phyloP scores from a whole-genome alignment of 164 flowering plant genomes.

The Vitis rupestris region DNA sequence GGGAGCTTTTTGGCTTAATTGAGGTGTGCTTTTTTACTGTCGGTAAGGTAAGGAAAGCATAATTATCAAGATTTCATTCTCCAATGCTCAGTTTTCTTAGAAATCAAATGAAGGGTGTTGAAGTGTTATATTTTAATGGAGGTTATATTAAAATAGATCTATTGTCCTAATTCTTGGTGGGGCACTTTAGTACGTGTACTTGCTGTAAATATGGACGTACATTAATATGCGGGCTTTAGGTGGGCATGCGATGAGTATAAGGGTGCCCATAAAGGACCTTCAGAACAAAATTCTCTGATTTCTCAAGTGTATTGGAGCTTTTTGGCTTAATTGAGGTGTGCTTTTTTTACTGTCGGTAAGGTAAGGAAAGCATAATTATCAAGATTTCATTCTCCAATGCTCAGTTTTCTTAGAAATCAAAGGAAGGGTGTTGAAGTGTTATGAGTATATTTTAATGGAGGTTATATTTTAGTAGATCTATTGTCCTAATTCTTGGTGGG shows the following conservation, averaged over 20 bases:
- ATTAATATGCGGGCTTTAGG: constrained; percentile 51
- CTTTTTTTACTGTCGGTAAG: background rate
- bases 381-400: background rate
- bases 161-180: constrained; percentile 71
- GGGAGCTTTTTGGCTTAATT: background rate
- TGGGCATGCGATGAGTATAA: constrained; percentile 36
- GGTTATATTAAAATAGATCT: background rate
- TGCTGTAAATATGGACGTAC: constrained; percentile 80
- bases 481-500: constrained; percentile 73
- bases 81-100: background rate
- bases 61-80: background rate
- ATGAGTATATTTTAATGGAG: background rate
- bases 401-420: background rate
- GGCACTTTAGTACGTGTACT: constrained; percentile 42
- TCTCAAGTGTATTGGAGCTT: background rate
- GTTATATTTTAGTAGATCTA: background rate
- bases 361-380: background rate
- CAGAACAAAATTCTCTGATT: background rate
- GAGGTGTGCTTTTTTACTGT: background rate
- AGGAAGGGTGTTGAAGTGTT: background rate
- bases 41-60: background rate
- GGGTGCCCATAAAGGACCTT: constrained; percentile 22
- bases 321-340: background rate
- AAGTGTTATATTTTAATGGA: no score
- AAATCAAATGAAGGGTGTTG: background rate